A percentile compares a stretch with the other conserved stretches of the same genome.
These are phyloP conservation scores for Spergularia marina DNA, from an alignment of 148 eudicot species.

Conservation along the genomic window DNA sequence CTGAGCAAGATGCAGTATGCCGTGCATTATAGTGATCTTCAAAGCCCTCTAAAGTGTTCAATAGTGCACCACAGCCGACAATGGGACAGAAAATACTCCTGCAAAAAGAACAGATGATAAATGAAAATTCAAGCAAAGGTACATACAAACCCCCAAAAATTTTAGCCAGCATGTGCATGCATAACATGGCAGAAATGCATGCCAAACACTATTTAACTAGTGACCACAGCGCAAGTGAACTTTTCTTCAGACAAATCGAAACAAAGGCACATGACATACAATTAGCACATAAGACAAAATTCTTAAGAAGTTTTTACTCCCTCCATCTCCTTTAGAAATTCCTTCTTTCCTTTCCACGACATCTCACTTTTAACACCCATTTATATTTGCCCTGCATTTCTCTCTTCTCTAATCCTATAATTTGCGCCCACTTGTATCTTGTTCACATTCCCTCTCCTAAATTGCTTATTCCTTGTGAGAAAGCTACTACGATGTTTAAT, in stretches of 20 bases:
- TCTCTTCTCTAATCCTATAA: no score
- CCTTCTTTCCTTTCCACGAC: no score
- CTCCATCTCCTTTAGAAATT: no score
- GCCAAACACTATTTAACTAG: neutral
- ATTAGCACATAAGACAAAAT: neutral
- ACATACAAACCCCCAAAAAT: neutral
- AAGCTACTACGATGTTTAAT: no score
- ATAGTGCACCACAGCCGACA: conserved; percentile 73
- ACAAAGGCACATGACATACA: neutral
- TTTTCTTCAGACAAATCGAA: neutral
- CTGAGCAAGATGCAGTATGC: conserved; percentile 84
- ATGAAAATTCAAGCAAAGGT: neutral
- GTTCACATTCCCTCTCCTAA: no score
- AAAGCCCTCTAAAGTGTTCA: conserved; percentile 64
- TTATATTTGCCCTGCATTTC: no score
- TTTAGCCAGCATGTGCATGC: neutral
- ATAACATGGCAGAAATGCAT: neutral
- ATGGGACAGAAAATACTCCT: conserved; percentile 78
- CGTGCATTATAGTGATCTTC: conserved; percentile 91
- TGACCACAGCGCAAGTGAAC: neutral
- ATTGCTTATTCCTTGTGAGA: no score
- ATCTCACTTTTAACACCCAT: no score
- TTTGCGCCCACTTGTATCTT: no score
- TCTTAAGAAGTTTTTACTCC: no score
- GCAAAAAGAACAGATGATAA: conserved; percentile 15